These are phyloP conservation scores for Amanita subjunquillea DNA, from an alignment of 768 basidiomycete genomes.

Conservation along the genomic window DNA sequence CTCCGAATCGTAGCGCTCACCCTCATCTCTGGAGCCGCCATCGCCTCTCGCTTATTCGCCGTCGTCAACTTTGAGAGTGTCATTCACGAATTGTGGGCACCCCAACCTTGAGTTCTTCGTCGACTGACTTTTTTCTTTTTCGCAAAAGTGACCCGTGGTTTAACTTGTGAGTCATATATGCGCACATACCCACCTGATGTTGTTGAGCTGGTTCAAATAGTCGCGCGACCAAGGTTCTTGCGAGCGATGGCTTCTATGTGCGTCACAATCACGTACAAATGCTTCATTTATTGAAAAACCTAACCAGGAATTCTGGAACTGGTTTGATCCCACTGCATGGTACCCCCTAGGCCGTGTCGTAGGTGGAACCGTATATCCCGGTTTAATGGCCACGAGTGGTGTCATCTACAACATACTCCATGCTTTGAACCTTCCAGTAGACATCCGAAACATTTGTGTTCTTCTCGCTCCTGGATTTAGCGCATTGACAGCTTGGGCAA, in stretches of 20 bases:
- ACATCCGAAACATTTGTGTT: constrained; percentile 95
- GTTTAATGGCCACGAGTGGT: constrained; percentile 96
- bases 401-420: constrained; percentile 92
- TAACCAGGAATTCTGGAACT: constrained; percentile 96
- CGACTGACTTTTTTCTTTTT: constrained; percentile 8
- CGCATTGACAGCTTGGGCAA: constrained; percentile 92
- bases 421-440: constrained; percentile 86
- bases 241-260: constrained; percentile 93
- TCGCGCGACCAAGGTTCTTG: constrained; percentile 87
- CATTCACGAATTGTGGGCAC: constrained; percentile 88
- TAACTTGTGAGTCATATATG: constrained; percentile 70
- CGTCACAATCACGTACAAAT: constrained; percentile 16
- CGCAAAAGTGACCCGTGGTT: constrained; percentile 89
- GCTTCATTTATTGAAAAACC: background rate
- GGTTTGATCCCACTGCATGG: constrained; percentile 99
- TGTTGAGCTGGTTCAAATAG: constrained; percentile 28
- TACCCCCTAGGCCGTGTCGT: constrained; percentile 98
- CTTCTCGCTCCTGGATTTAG: constrained; percentile 95
- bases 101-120: background rate
- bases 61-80: constrained; percentile 98
- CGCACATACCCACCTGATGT: constrained; percentile 6
- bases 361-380: constrained; percentile 97
- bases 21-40: constrained; percentile 89
- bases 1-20: constrained; percentile 84
- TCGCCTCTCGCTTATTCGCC: constrained; percentile 93